These are phyloP conservation scores for Fusarium ambrosium DNA, from an alignment of 2,329 filamentous ascomycete species.

Conservation along the genomic window DNA sequence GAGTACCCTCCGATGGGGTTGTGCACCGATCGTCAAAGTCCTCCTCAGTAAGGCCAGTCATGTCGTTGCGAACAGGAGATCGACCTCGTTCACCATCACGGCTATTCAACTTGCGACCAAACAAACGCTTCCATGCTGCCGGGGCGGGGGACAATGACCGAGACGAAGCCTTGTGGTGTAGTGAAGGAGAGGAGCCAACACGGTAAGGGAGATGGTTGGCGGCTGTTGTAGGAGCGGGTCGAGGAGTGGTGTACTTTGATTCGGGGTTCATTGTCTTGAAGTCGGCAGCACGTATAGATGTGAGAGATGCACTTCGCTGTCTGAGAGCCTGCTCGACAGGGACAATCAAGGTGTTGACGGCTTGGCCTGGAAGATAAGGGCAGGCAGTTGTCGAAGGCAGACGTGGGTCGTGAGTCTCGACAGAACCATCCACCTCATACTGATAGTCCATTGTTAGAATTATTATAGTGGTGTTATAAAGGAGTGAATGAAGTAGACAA, in stretches of 20 bases:
- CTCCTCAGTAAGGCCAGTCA: constrained; percentile 15
- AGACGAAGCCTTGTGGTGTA: constrained; percentile 56
- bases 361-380: constrained; percentile 88
- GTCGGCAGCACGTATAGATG: constrained; percentile 69
- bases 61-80: constrained; percentile 47
- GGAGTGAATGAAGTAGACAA: constrained; percentile 18
- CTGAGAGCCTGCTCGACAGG: constrained; percentile 76
- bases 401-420: constrained; percentile 80
- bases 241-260: constrained; percentile 80
- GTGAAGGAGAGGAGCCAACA: constrained; percentile 50
- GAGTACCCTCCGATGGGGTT: constrained; percentile 56
- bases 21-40: constrained; percentile 36
- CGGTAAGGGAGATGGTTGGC: constrained; percentile 41
- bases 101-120: constrained; percentile 58
- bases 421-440: constrained; percentile 86
- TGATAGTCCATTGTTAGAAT: constrained; percentile 55
- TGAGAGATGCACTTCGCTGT: constrained; percentile 75
- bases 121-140: constrained; percentile 64
- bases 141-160: constrained; percentile 64
- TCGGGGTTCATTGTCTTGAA: constrained; percentile 83
- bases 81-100: constrained; percentile 53
- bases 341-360: constrained; percentile 86
- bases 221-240: constrained; percentile 64
- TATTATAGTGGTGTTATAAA: constrained; percentile 14
- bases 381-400: constrained; percentile 83